Base-by-base conservation (phyloP, 1,139 yeast genomes). In the Candida sp. region DNA sequence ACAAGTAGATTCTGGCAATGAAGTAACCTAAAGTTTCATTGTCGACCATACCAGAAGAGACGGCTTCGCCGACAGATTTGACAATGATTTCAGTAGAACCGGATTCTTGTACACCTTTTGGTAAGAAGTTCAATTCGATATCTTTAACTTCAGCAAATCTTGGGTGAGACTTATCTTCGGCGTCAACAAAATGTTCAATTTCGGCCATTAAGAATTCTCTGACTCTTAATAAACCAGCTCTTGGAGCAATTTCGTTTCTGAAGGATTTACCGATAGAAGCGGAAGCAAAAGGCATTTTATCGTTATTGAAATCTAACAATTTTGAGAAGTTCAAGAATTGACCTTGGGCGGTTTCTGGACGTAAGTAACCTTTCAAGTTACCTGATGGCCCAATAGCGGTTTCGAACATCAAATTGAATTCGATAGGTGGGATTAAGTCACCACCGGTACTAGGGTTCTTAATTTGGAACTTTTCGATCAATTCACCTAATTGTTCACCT, bases 341-440 rank as follows among this genome's bases (percentile, higher is more conserved):
- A 60, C 99, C 99, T 75, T 95, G 99, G 25, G 99, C 99, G 49
- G 99, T 95, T 74, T 95, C 99, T 46, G 99, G 99, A 70, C 99
- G 84, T 63, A 95, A 73, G 70, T 80, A 95, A 55, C 99, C 99
- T 75, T 87, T 90, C 68, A 91, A 74, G 63, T 85, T 90, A 60
- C 99, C 99, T 46, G 97, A 87, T 49, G 99, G 99, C 43, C 99
- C 99, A 65, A 95, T 95, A 46, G 97, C 97, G 46, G 99, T 95
- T 68, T 91, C 98, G 64, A 95, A 95, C 99, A 95, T 95, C 68
- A 95, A 82, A 73, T 95, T 95, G 82, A 95, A 95, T 64, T 90
- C 97, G 53, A 78, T 81, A 54, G 99, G 99, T 40, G 85, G 86
- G 65, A 89, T 96, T 60, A 95, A 79, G 44, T 79, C 73, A 38